Evolutionary conservation across 495 filamentous ascomycete genomes (phyloP), one percentile per base, ranked within the genome.

Genomic region (Lichenothelia convexa): DNA sequence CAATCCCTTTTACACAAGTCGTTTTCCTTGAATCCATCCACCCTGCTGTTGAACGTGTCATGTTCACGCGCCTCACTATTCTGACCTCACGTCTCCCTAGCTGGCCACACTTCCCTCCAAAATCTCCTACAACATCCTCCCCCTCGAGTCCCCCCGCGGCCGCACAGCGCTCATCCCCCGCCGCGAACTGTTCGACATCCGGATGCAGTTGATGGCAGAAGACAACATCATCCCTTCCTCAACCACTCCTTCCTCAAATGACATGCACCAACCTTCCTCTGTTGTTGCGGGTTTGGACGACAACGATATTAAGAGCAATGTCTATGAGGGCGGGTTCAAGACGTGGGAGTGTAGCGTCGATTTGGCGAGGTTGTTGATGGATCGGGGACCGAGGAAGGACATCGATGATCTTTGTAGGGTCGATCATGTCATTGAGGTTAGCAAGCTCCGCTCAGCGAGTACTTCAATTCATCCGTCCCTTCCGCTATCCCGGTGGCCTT

Each of bases 311-410:
- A 79, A 74, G 52, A 80, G 82, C 9, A 77, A 79, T 42, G 74
- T 94, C 48, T 97, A 97, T 55, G 89, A 97, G 54, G 89, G 89
- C 24, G 89, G 89, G n/a, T 86, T 94, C 58, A 95, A 97, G 62
- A 93, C 82, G 44, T 97, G 89, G 89, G 89, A 97, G 58, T 93
- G 89, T 59, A 75, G 79, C 8, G 58, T 91, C 36, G 89, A 95
- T 58, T 59, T 97, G 15, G 85, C 82, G 12, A 78, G 68, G 46
- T 67, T 82, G 38, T 60, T 87, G 15, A 38, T 57, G 3, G 45
- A 60, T 31, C 45, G 55, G 2, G 50, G 56, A 3, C 38, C 54
- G 4, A 35, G 53, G 36, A 56, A 56, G 32, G 46, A 53, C 38
- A 48, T 45, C 18, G 48, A 58, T 30, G 56, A 58, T 31, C 43